A percentile compares a stretch with the other conserved stretches of the same genome.
Evolutionary conservation across 352 stramenopile species (phyloP).

Genomic region (Globisporangium apiculatum): DNA sequence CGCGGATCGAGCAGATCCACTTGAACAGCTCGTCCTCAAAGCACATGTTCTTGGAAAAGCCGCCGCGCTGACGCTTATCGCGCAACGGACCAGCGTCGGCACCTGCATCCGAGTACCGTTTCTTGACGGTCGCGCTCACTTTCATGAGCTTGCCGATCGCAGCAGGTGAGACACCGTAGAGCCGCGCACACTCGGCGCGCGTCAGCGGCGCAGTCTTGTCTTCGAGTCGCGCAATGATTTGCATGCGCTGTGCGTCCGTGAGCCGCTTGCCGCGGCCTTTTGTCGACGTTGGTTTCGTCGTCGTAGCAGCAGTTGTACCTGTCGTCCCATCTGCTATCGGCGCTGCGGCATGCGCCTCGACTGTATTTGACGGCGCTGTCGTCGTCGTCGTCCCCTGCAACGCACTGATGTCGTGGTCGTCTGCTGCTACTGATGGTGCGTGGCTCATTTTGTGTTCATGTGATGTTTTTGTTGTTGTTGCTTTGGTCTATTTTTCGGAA

Average conservation of each 20-base stretch:
- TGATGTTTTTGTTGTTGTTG: too few relatives aligned
- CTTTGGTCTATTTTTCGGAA: too few relatives aligned
- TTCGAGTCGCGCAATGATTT: conserved; percentile 66
- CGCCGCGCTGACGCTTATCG: conserved; percentile 52
- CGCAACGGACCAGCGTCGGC: conserved; percentile 19
- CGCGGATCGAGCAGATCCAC: conserved; percentile 52
- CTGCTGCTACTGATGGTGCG: too few relatives aligned
- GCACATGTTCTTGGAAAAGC: conserved; percentile 50
- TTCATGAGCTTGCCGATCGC: conserved; percentile 82
- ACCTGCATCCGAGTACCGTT: conserved; percentile 54
- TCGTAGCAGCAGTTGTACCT: not conserved
- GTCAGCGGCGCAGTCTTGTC: conserved; percentile 42
- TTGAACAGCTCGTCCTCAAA: conserved; percentile 61
- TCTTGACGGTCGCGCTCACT: conserved; percentile 55
- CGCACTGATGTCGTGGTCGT: too few relatives aligned
- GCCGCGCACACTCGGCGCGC: conserved; percentile 43
- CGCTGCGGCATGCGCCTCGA: not conserved
- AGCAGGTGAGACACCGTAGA: conserved; percentile 61
- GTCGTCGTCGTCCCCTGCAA: not conserved
- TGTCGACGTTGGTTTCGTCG: conserved; percentile 9
- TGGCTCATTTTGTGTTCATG: too few relatives aligned
- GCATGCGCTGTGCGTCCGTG: conserved; percentile 67
- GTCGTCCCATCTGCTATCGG: not conserved
- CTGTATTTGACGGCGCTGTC: not conserved
- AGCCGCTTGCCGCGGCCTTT: conserved; percentile 54